These are phyloP conservation scores for Tilletia setariae DNA, from an alignment of 1,284 basidiomycete species.

Conservation along the genomic window DNA sequence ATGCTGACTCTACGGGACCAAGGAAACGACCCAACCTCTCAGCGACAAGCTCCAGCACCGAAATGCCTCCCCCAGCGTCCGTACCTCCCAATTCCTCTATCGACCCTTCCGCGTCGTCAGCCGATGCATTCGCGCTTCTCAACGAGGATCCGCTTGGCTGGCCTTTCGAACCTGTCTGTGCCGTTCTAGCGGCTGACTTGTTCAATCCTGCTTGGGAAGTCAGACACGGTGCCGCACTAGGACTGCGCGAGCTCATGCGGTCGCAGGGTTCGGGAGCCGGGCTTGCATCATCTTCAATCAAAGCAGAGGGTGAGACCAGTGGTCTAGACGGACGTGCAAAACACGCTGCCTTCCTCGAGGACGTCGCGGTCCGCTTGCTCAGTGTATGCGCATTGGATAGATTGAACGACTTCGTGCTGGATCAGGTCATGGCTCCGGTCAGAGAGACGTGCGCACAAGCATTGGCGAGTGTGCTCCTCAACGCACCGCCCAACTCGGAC, in stretches of 20 bases:
- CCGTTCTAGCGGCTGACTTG: slow-evolving; percentile 77
- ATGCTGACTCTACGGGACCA: slow-evolving; percentile 29
- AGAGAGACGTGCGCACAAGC: slow-evolving; percentile 95
- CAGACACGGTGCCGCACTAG: slow-evolving; percentile 89
- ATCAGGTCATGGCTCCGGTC: slow-evolving; percentile 95
- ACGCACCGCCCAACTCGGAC: too few relatives aligned
- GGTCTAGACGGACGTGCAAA: slow-evolving; percentile 31
- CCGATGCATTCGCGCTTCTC: slow-evolving; percentile 35
- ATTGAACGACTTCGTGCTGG: slow-evolving; percentile 95
- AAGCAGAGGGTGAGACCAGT: slow-evolving; percentile 63
- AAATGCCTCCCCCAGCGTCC: not conserved
- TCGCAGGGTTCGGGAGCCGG: slow-evolving; percentile 78
- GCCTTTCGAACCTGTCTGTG: slow-evolving; percentile 83
- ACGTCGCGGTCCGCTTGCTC: slow-evolving; percentile 78
- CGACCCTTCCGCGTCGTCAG: slow-evolving; percentile 26
- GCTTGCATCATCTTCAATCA: slow-evolving; percentile 57
- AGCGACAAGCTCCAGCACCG: slow-evolving; percentile 35
- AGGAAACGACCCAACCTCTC: slow-evolving; percentile 57
- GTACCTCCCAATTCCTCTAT: too few relatives aligned
- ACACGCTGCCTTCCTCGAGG: slow-evolving; percentile 84
- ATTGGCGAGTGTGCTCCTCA: slow-evolving; percentile 73
- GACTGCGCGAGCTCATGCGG: slow-evolving; percentile 82
- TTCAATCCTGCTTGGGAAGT: slow-evolving; percentile 86
- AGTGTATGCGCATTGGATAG: slow-evolving; percentile 92
- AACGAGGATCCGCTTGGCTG: slow-evolving; percentile 65